Evolutionary conservation across 2,329 filamentous ascomycete genomes (phyloP).

Genomic region (Phyllosticta citriasiana): DNA sequence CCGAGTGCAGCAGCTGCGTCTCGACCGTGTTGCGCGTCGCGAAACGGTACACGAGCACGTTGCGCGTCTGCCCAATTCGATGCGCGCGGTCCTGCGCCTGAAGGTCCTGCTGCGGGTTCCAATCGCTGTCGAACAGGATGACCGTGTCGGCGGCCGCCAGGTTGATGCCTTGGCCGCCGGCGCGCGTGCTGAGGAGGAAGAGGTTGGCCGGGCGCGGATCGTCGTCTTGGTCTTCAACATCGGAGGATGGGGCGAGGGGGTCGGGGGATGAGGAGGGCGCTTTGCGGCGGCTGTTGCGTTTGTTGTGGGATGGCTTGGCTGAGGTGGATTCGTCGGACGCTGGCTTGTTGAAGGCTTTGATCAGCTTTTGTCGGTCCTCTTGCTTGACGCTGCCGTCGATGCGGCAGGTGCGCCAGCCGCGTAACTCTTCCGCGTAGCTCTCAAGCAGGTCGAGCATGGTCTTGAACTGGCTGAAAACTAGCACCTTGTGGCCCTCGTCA

Average conservation of each 20-base stretch:
- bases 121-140: slow-evolving; percentile 80
- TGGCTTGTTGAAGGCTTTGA: slow-evolving; percentile 38
- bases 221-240: slow-evolving; percentile 23
- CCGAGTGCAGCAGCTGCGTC: slow-evolving; percentile 73
- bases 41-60: slow-evolving; percentile 87
- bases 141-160: slow-evolving; percentile 86
- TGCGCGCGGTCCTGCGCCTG: slow-evolving; percentile 95
- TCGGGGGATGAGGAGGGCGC: background rate
- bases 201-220: slow-evolving; percentile 51
- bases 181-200: slow-evolving; percentile 82
- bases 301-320: background rate
- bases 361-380: slow-evolving; percentile 39
- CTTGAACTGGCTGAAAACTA: slow-evolving; percentile 96
- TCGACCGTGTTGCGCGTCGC: slow-evolving; percentile 91
- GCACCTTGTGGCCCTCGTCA: slow-evolving; percentile 67
- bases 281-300: background rate
- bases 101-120: slow-evolving; percentile 94
- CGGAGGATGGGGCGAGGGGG: background rate
- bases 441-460: slow-evolving; percentile 86
- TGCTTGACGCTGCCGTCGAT: slow-evolving; percentile 86
- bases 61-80: slow-evolving; percentile 83
- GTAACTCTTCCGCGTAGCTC: slow-evolving; percentile 71
- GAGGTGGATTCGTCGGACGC: slow-evolving; percentile 14
- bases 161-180: slow-evolving; percentile 92
- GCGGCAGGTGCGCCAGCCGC: slow-evolving; percentile 71